phyloP scores from a whole-genome alignment of 495 filamentous ascomycete genomes.

The Chaetomium fimeti region DNA sequence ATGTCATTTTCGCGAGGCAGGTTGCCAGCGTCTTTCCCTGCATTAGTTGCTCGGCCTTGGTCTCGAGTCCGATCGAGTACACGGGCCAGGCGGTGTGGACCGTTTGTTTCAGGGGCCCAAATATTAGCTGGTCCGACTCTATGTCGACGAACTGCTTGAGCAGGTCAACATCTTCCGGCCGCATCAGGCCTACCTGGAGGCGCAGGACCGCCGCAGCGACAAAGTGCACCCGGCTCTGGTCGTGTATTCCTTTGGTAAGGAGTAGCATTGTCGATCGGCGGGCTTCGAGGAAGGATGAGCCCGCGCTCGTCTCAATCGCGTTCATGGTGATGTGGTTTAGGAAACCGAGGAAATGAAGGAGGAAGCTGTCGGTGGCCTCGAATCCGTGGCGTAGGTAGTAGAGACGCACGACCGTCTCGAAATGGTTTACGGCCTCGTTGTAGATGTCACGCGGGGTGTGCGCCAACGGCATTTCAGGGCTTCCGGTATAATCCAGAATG shows the following conservation, averaged over 20 bases:
- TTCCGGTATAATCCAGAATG: conserved; percentile 25
- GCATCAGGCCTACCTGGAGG: conserved; percentile 28
- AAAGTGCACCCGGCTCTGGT: conserved; percentile 36
- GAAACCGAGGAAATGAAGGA: conserved; percentile 38
- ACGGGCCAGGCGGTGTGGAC: conserved; percentile 31
- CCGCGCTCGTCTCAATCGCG: conserved; percentile 25
- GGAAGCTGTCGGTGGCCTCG: conserved; percentile 36
- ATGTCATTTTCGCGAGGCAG: conserved; percentile 19
- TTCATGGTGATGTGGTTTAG: conserved; percentile 35
- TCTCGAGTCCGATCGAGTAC: conserved; percentile 24
- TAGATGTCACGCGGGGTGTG: conserved; percentile 27
- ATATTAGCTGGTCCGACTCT: conserved; percentile 22
- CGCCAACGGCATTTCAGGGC: conserved; percentile 6
- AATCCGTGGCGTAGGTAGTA: conserved; percentile 47
- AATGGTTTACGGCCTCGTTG: conserved; percentile 30
- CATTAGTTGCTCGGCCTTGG: conserved; percentile 18
- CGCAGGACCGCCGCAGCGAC: conserved; percentile 30
- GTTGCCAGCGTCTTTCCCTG: conserved; percentile 21
- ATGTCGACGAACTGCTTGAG: conserved; percentile 28
- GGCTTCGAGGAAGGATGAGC: conserved; percentile 25
- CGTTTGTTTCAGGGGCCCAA: conserved; percentile 29
- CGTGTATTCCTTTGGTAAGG: conserved; percentile 39
- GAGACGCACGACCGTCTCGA: conserved; percentile 41
- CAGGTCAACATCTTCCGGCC: conserved; percentile 27
- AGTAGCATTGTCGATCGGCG: conserved; percentile 39